Base-by-base conservation (phyloP, 257 asterid genomes). In the Plantago ovata region DNA sequence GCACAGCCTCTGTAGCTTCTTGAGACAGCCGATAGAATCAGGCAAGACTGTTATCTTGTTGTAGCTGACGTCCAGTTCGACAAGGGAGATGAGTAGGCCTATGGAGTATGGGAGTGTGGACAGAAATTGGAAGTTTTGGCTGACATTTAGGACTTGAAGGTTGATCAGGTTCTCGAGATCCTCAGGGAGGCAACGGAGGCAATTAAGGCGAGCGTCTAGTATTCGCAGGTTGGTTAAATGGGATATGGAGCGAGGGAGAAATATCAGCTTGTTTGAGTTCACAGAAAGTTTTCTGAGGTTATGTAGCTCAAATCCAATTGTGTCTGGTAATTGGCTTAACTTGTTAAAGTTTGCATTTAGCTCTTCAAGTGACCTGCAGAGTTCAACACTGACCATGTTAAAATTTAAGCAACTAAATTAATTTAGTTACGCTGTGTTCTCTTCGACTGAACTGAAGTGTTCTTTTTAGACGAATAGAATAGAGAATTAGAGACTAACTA, bases 51-150 rank as follows among this genome's bases (percentile, higher is more conserved):
- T 58, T 53, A 91, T 83, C 41, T 73, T 85, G 77, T 91, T 91
- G 78, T 91, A 85, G 73, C 98, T 87, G 1, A 85, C 83, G 58
- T 91, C 98, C 11, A 91, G 48, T 61, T 91, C 98, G 3, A 73
- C 65, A 1, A 91, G 83, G 1, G 96, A 84, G 32, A 81, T 81
- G 41, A 91, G 89, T 0, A 91, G 90, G 39, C 98, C 98, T 2
- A 91, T 36, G 23, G 98, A 83, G 81, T 83, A 85, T 0, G 98
- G 98, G 7, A 91, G 77, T 10, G 68, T 36, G 1, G 73, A 36
- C 3, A 91, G 75, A 84, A 72, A 75, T 6, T 91, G 98, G 69
- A 91, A 91, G 13, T 91, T 91, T 60, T 91, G 98, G 73, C 98
- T 91, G 0, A 91, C 69, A 44, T 85, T 87, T 5, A 91, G 89